Percentiles rank a stretch among this genome's conserved stretches.
Evolutionary conservation across 495 filamentous ascomycete genomes (phyloP).

Genomic region (Astrocystis sublimbata): DNA sequence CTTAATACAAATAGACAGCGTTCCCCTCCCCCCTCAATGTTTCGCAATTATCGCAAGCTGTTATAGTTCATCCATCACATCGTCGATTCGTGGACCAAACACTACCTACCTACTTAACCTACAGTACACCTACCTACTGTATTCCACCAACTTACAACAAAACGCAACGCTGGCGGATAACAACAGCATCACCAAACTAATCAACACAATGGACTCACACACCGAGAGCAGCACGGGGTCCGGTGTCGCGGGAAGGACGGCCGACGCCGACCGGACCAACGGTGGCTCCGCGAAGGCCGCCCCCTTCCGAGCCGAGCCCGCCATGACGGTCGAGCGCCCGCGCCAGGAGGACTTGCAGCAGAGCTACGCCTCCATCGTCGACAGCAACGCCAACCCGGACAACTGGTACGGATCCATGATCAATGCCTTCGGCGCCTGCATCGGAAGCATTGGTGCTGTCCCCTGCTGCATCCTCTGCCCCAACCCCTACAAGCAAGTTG

Average conservation of each 20-base stretch:
- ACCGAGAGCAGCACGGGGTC: slow-evolving; percentile 25
- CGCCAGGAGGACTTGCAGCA: slow-evolving; percentile 82
- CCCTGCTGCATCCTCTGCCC: slow-evolving; percentile 92
- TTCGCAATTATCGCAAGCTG: not conserved
- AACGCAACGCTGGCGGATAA: slow-evolving; percentile 11
- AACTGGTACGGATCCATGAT: slow-evolving; percentile 94
- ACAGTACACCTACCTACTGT: too few species aligned
- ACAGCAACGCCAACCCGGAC: slow-evolving; percentile 69
- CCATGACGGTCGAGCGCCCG: slow-evolving; percentile 82
- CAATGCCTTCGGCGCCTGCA: slow-evolving; percentile 69
- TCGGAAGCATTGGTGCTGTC: slow-evolving; percentile 83
- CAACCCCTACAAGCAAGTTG: slow-evolving; percentile 94
- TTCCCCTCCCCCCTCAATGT: not conserved
- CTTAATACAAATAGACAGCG: slow-evolving; percentile 9
- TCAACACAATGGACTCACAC: slow-evolving; percentile 14
- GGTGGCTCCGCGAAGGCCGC: slow-evolving; percentile 19
- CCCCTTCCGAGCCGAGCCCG: slow-evolving; percentile 43
- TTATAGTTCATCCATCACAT: not conserved
- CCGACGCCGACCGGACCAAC: slow-evolving; percentile 24
- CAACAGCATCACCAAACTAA: slow-evolving; percentile 9
- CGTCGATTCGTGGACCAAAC: too few species aligned
- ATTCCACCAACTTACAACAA: not conserved
- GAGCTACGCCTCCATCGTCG: slow-evolving; percentile 77
- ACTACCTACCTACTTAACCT: too few species aligned
- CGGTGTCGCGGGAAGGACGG: slow-evolving; percentile 11